phyloP scores from a whole-genome alignment of 1,284 basidiomycete genomes.

The Psilocybe mexicana region DNA sequence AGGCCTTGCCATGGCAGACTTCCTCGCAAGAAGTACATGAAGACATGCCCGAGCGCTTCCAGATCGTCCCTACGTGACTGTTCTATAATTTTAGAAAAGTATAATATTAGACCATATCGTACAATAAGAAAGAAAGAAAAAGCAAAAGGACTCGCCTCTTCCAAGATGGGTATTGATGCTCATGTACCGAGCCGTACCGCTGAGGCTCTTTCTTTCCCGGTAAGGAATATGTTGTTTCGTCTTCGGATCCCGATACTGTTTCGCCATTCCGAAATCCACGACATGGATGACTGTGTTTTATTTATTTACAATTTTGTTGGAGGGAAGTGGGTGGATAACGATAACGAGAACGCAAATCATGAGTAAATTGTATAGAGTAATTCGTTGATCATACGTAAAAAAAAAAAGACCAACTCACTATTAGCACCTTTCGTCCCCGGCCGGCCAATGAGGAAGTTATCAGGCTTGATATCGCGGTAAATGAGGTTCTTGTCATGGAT shows the following conservation, averaged over 20 bases:
- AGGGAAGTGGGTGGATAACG: not conserved
- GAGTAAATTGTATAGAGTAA: not conserved
- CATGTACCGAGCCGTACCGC: conserved; percentile 94
- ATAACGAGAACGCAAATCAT: not conserved
- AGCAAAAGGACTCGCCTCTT: conserved; percentile 55
- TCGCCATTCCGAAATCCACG: conserved; percentile 97
- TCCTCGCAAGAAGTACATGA: conserved; percentile 96
- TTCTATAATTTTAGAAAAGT: conserved; percentile 47
- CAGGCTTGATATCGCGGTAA: conserved; percentile 97
- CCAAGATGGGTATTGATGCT: conserved; percentile 96
- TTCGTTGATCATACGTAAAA: not conserved
- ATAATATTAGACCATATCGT: conserved; percentile 4
- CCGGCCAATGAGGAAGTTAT: conserved; percentile 94
- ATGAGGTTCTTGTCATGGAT: conserved; percentile 98
- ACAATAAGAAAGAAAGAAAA: not conserved
- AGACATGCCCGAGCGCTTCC: conserved; percentile 94
- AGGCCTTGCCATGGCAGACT: conserved; percentile 95
- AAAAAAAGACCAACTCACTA: conserved; percentile 40
- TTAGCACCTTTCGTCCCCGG: conserved; percentile 87
- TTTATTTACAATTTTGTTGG: too few relatives aligned
- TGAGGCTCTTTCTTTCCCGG: conserved; percentile 91
- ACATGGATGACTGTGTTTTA: conserved; percentile 41
- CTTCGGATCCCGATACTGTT: conserved; percentile 96
- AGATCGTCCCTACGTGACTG: conserved; percentile 95
- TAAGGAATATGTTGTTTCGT: conserved; percentile 98